Evolutionary conservation across 2,329 filamentous ascomycete genomes (phyloP).

Genomic region (Epichloe bromicola): DNA sequence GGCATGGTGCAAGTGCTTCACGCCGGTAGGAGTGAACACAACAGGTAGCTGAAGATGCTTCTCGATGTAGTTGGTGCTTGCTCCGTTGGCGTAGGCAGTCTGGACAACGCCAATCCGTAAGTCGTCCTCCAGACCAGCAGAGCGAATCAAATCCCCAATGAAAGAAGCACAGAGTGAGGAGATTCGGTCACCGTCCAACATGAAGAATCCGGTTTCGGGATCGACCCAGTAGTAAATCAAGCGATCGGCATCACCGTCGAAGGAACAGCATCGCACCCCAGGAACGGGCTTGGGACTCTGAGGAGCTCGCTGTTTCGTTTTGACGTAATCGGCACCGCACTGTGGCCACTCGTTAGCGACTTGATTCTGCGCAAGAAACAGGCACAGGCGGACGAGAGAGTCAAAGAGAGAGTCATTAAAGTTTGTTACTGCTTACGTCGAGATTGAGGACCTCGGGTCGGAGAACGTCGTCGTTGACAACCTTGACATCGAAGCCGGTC

Average conservation of each 20-base stretch:
- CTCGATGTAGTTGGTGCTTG: conserved; percentile 83
- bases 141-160: conserved; percentile 75
- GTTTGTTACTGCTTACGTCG: conserved; percentile 45
- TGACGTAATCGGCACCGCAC: conserved; percentile 94
- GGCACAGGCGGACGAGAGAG: neutral
- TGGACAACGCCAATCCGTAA: conserved; percentile 90
- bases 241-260: conserved; percentile 91
- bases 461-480: conserved; percentile 88
- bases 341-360: conserved; percentile 21
- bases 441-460: conserved; percentile 81
- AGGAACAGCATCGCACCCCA: conserved; percentile 72
- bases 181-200: conserved; percentile 93
- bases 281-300: conserved; percentile 65
- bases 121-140: conserved; percentile 64
- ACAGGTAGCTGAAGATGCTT: conserved; percentile 80
- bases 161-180: conserved; percentile 89
- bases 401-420: too few relatives aligned
- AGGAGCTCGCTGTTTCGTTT: conserved; percentile 88
- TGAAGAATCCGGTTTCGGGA: conserved; percentile 68
- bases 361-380: neutral
- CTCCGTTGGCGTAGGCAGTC: conserved; percentile 94
- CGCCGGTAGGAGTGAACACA: conserved; percentile 85
- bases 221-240: conserved; percentile 92
- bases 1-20: conserved; percentile 97
- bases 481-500: conserved; percentile 64